phyloP scores from a whole-genome alignment of 768 basidiomycete genomes.

The Antrodiella citrinella region DNA sequence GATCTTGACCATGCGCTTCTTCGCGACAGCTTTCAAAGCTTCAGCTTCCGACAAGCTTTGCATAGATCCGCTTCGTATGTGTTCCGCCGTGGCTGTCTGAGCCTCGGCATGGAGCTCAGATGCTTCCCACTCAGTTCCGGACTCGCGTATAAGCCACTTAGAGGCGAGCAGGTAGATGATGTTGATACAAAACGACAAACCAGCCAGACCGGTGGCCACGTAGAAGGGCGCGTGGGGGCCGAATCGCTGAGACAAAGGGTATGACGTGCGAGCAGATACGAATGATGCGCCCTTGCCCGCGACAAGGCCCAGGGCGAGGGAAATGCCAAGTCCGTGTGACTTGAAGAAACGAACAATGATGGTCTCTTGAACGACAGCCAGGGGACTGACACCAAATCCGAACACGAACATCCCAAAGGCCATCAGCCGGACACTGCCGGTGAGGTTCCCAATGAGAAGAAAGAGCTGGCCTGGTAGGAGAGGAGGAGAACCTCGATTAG shows the following conservation, averaged over 20 bases:
- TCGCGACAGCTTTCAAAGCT: conserved; percentile 57
- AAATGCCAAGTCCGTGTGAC: conserved; percentile 64
- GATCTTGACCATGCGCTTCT: conserved; percentile 54
- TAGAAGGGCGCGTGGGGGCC: conserved; percentile 72
- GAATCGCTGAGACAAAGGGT: conserved; percentile 62
- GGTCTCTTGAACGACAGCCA: conserved; percentile 78
- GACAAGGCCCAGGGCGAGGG: conserved; percentile 77
- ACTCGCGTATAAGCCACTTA: conserved; percentile 52
- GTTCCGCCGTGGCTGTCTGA: conserved; percentile 14
- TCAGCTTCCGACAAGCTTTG: conserved; percentile 47
- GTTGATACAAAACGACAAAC: conserved; percentile 60
- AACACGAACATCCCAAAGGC: conserved; percentile 71
- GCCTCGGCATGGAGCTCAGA: conserved; percentile 53
- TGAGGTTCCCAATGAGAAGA: conserved; percentile 58
- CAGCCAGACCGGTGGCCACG: conserved; percentile 54
- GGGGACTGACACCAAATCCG: conserved; percentile 70
- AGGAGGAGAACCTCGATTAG: neutral
- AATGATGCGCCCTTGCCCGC: conserved; percentile 77
- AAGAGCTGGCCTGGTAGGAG: conserved; percentile 48
- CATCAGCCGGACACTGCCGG: conserved; percentile 58
- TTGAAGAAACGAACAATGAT: conserved; percentile 81
- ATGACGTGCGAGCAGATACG: conserved; percentile 63
- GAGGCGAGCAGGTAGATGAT: conserved; percentile 57
- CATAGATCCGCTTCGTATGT: conserved; percentile 26
- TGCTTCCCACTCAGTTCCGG: conserved; percentile 58